A percentile compares a stretch with the other conserved stretches of the same genome.
Conservation (phyloP, 441 rosid species). For the Gossypium aridum region DNA sequence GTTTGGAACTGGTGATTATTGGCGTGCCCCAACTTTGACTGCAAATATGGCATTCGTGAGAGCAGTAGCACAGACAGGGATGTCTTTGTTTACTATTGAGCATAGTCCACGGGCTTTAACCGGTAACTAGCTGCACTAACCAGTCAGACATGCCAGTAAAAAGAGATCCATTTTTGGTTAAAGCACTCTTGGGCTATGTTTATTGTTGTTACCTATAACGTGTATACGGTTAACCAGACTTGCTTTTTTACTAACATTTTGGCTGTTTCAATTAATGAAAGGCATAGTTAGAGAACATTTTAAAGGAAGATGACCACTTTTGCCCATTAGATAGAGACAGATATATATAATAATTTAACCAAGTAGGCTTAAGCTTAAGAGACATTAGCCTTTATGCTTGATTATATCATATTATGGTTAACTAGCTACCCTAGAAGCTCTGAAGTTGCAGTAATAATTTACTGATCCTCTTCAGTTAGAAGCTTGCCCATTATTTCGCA, state of each 20-base stretch:
- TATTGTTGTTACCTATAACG: not conserved
- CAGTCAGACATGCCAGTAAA: not conserved
- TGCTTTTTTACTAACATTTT: not conserved
- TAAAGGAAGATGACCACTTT: not conserved
- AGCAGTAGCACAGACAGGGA: conserved; percentile 89
- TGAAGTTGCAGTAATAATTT: not conserved
- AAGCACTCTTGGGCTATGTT: not conserved
- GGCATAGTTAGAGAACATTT: not conserved
- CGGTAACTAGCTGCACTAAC: conserved; percentile 42
- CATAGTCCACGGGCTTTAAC: conserved; percentile 87
- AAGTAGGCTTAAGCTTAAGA: not conserved
- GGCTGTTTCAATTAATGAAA: not conserved
- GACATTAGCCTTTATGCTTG: not conserved
- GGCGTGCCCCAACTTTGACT: conserved; percentile 77
- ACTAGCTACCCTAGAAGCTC: not conserved
- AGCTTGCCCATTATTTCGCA: not conserved
- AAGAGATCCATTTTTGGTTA: not conserved
- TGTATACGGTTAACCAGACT: not conserved
- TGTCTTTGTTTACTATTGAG: conserved; percentile 63
- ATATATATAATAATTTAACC: not conserved
- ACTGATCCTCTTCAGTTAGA: not conserved
- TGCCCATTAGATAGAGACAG: not conserved
- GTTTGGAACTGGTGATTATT: conserved; percentile 83
- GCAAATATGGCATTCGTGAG: conserved; percentile 88
- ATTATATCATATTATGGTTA: not conserved